Evolutionary conservation across 225 moss, liverwort and hornwort species (phyloP).

Genomic region (Straminergon stramineum): DNA sequence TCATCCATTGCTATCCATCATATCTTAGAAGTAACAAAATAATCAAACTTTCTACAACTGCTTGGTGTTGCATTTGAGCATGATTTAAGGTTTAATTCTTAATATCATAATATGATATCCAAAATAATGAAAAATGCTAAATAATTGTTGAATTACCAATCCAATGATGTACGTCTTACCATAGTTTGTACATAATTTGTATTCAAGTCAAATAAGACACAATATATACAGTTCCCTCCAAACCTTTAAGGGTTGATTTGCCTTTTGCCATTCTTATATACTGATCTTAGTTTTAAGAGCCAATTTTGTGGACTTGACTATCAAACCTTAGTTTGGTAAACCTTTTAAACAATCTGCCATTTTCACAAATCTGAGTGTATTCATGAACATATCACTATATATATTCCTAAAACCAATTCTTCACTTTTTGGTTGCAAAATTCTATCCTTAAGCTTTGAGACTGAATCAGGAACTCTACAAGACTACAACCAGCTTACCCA

Average conservation of each 20-base stretch:
- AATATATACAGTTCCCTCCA: background rate
- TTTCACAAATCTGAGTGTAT: background rate
- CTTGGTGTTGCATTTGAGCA: background rate
- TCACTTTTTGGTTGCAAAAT: background rate
- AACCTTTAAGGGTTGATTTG: background rate
- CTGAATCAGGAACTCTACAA: too few relatives aligned
- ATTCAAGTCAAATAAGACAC: background rate
- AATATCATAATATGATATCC: background rate
- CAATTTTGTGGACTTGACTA: too few relatives aligned
- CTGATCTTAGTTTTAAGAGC: rapidly evolving
- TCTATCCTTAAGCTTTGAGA: too few relatives aligned
- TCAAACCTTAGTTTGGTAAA: background rate
- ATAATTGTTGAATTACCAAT: background rate
- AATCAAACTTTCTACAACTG: background rate
- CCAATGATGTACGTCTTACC: background rate
- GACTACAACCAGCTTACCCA: too few relatives aligned
- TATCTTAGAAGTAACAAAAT: background rate
- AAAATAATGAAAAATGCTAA: background rate
- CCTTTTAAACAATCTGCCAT: background rate
- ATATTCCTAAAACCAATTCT: background rate
- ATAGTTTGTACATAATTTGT: background rate
- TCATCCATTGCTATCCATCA: background rate
- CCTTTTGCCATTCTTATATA: background rate
- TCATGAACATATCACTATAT: background rate
- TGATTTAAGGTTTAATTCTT: too few relatives aligned